Evolutionary conservation across 257 asterid species (phyloP), one percentile per base, ranked within the genome.

Genomic region (Coffea eugenioides): DNA sequence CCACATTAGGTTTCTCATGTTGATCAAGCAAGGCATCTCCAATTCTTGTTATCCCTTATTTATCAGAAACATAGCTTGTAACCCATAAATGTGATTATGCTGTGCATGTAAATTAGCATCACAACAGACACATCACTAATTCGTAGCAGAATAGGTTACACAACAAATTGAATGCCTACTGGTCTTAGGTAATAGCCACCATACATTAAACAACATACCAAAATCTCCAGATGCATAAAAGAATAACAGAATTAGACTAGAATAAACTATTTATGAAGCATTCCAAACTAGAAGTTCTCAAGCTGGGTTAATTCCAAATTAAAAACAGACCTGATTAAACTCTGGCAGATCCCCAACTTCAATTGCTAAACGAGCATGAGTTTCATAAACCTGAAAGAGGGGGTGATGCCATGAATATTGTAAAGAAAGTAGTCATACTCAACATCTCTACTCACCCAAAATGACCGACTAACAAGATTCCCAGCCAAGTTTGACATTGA

Each of bases 361-460:
- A 74, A 96, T 94, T 39, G 99, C 97, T 81, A 91, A 83, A 79
- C 98, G 95, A 83, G 97, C 99, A 90, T 94, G 99, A 83, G 97
- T 92, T 90, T 96, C 99, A 82, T 96, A 96, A 25, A 96, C 99
- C 99, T 96, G 86, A 76, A 87, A 87, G 76, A 79, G 84, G 81
- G 79, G 68, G 76, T 71, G 57, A 80, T 14, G 45, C 11, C 13
- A 74, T 39, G 9, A 74, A 45, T 2, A 16, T 65, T 31, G 18
- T 12, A 25, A 76, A 72, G 18, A 56, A 57, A 27, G 7, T 45
- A 57, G 16, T 41, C 27, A 18, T 39, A 71, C 27, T 23, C 43
- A 16, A 20, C 23, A 78, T 25, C 39, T 52, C 76, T 72, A 54
- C 12, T 34, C n/a, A 49, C 51, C 39, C 31, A 57, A n/a, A 52